Conservation (phyloP, 257 asterid species). For the Primulina eburnea region DNA sequence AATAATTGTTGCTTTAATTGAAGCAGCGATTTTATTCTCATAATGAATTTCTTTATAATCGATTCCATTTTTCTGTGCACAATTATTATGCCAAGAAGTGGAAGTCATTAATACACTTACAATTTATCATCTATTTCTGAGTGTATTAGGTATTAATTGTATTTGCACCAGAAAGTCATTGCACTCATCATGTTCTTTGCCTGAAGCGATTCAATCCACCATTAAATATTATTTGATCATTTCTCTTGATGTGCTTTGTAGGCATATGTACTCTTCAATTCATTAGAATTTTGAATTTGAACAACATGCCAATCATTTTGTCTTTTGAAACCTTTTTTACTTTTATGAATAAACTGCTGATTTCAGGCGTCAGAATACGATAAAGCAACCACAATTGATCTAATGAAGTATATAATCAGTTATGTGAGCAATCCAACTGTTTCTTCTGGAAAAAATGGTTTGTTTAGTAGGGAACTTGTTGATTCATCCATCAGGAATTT, state of each 20-base stretch:
- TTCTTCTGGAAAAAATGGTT: conserved; percentile 49
- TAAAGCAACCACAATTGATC: conserved; percentile 53
- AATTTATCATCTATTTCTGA: too few species aligned
- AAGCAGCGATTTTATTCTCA: not conserved
- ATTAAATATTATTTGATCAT: not conserved
- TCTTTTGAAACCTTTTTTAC: not conserved
- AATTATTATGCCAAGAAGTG: not conserved
- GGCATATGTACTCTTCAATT: not conserved
- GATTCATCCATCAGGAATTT: conserved; percentile 73
- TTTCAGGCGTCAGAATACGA: conserved; percentile 54
- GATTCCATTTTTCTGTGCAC: not conserved
- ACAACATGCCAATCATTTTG: not conserved
- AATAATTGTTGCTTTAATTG: not conserved
- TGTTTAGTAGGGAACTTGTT: conserved; percentile 69
- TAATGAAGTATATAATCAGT: conserved; percentile 87
- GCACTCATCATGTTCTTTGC: not conserved
- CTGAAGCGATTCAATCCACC: not conserved
- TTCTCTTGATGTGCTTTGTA: not conserved
- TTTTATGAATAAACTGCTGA: not conserved
- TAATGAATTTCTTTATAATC: too few species aligned
- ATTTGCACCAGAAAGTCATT: not conserved
- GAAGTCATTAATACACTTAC: not conserved
- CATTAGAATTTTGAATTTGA: not conserved
- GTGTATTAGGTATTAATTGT: not conserved
- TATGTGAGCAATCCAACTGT: conserved; percentile 73